Evolutionary conservation across 495 filamentous ascomycete species (phyloP).

Genomic region (Penicillium cinerascens): DNA sequence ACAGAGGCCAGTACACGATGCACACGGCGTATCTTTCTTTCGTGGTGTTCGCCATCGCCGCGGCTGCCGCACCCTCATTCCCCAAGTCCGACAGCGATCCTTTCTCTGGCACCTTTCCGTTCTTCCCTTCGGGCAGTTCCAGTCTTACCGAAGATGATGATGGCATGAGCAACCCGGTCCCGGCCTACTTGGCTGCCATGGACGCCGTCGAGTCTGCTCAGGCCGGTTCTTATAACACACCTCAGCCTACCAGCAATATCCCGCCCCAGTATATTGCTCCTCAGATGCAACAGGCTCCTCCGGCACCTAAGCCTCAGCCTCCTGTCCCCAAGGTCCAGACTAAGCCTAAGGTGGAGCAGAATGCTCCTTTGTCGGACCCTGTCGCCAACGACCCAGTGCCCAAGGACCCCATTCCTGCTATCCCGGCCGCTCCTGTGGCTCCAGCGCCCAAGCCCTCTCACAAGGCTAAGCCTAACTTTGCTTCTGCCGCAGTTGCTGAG

Average conservation of each 20-base stretch:
- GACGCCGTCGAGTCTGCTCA: slow-evolving; percentile 10
- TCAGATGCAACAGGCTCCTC: not conserved
- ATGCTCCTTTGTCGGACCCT: not conserved
- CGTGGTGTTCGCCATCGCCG: slow-evolving; percentile 22
- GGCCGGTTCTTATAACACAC: not conserved
- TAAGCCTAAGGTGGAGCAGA: not conserved
- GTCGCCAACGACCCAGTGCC: not conserved
- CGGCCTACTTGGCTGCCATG: slow-evolving; percentile 15
- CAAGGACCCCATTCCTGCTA: not conserved
- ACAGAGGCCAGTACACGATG: slow-evolving; percentile 13
- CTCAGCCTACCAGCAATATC: not conserved
- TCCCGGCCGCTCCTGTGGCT: not conserved
- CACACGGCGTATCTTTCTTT: slow-evolving; percentile 24
- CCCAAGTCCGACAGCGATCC: slow-evolving; percentile 7
- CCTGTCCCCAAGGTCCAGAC: not conserved
- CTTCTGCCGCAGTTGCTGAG: not conserved
- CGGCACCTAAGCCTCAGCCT: not conserved
- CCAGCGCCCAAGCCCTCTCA: not conserved
- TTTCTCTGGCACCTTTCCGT: slow-evolving; percentile 19
- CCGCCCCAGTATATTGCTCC: too few relatives aligned
- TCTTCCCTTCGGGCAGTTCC: slow-evolving; percentile 9
- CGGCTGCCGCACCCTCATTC: slow-evolving; percentile 18
- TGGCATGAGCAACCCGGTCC: slow-evolving; percentile 13
- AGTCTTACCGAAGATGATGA: slow-evolving; percentile 10
- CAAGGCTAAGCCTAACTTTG: not conserved